A percentile compares a stretch with the other conserved stretches of the same genome.
Evolutionary conservation across 169 alveolate species (phyloP).

Genomic region (Cryptosporidium felis): DNA sequence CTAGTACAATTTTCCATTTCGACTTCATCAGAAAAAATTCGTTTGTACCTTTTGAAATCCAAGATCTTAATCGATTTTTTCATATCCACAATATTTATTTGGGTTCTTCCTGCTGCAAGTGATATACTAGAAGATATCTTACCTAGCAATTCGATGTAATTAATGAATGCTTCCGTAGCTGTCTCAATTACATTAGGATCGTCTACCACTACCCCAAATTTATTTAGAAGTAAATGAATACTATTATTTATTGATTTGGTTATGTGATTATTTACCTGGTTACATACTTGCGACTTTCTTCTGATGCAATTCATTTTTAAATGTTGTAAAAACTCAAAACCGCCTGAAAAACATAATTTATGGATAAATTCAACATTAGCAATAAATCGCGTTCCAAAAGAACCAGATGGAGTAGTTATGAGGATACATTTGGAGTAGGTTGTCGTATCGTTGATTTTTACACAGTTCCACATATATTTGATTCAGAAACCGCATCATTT

Average conservation of each 20-base stretch:
- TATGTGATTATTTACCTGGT: background rate
- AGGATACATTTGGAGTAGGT: background rate
- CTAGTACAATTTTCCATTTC: background rate
- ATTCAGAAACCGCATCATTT: background rate
- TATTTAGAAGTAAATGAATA: background rate
- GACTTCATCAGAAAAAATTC: background rate
- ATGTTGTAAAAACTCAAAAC: background rate
- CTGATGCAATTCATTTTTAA: background rate
- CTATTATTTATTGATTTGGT: constrained; percentile 6
- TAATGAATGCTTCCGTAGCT: constrained; percentile 45
- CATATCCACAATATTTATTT: constrained; percentile 36
- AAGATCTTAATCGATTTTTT: constrained; percentile 29
- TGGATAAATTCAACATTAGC: background rate
- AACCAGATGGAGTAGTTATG: constrained; percentile 3
- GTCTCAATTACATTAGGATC: constrained; percentile 37
- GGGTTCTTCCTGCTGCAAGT: constrained; percentile 60
- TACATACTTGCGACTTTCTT: too few species aligned
- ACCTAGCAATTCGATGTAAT: constrained; percentile 38
- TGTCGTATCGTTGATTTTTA: constrained; percentile 9
- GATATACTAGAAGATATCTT: constrained; percentile 6
- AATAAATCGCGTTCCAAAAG: background rate
- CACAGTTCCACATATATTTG: constrained; percentile 14
- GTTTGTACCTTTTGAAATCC: constrained; percentile 52
- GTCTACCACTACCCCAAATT: constrained; percentile 24
- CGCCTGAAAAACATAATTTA: background rate